phyloP scores from a whole-genome alignment of 352 stramenopile species.

The Pythium rhizo-oryzae region DNA sequence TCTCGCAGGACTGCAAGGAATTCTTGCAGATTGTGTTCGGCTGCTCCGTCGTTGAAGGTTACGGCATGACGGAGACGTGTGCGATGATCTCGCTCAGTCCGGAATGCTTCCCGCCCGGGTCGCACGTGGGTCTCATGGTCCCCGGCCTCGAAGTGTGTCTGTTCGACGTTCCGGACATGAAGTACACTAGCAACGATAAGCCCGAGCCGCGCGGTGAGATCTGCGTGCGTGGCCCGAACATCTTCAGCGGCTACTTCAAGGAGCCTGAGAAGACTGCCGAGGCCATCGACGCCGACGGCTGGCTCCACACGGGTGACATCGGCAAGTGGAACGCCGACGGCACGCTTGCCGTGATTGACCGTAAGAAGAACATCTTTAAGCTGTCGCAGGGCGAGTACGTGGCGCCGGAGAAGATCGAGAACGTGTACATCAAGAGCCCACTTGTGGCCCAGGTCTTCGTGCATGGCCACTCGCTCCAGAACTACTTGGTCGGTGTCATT shows the following conservation, averaged over 20 bases:
- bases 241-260: constrained; percentile 96
- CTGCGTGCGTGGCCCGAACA: constrained; percentile 80
- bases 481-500: constrained; percentile 92
- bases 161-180: constrained; percentile 96
- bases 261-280: constrained; percentile 91
- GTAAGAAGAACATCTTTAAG: constrained; percentile 96
- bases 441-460: constrained; percentile 95
- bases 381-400: constrained; percentile 96
- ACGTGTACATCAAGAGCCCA: constrained; percentile 88
- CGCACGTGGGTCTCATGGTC: constrained; percentile 92
- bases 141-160: constrained; percentile 90
- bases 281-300: constrained; percentile 92
- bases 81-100: constrained; percentile 45
- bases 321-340: constrained; percentile 93
- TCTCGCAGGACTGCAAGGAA: constrained; percentile 92
- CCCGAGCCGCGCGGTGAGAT: constrained; percentile 79
- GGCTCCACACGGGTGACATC: constrained; percentile 97
- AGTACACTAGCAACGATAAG: constrained; percentile 81
- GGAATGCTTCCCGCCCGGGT: constrained; percentile 42
- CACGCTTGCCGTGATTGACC: constrained; percentile 89
- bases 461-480: constrained; percentile 95
- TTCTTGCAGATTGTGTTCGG: constrained; percentile 95
- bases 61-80: constrained; percentile 93
- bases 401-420: constrained; percentile 97
- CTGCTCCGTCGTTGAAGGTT: constrained; percentile 92